Conservation (phyloP, 768 basidiomycete species). For the Calocybe gangraenosa region DNA sequence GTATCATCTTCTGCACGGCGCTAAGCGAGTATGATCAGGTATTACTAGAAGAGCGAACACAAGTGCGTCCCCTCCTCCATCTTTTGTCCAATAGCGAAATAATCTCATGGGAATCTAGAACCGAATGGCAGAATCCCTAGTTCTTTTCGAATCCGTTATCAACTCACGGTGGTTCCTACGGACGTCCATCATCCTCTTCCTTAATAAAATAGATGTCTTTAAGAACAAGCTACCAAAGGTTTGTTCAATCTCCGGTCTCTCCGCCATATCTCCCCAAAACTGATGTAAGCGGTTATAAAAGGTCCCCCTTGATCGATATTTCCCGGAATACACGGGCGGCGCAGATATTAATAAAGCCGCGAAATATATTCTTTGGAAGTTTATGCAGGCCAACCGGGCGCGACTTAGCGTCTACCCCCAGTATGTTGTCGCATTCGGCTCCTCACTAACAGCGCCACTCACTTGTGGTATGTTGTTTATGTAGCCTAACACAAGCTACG, state of each 20-base stretch:
- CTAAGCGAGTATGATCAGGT: conserved; percentile 76
- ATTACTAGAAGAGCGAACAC: conserved; percentile 60
- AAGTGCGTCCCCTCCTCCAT: conserved; percentile 34
- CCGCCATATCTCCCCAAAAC: too few relatives aligned
- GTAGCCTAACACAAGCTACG: conserved; percentile 76
- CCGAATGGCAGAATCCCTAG: conserved; percentile 89
- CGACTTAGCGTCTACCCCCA: conserved; percentile 87
- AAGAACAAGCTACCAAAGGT: conserved; percentile 77
- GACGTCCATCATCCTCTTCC: conserved; percentile 87
- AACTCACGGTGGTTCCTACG: conserved; percentile 93
- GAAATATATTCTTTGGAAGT: conserved; percentile 91
- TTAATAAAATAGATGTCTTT: conserved; percentile 94
- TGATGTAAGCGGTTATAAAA: too few relatives aligned
- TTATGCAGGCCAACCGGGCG: conserved; percentile 90
- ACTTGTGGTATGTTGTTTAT: too few relatives aligned
- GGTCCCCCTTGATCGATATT: conserved; percentile 72
- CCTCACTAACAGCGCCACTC: too few relatives aligned
- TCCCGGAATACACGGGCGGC: conserved; percentile 87
- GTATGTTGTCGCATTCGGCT: too few relatives aligned
- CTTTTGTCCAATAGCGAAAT: not conserved
- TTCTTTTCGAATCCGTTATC: conserved; percentile 88
- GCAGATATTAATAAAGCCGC: conserved; percentile 90
- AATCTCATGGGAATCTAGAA: conserved; percentile 42
- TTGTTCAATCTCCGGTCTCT: not conserved
- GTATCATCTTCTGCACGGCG: conserved; percentile 69